A percentile compares a stretch with the other conserved stretches of the same genome.
Evolutionary conservation across 345 rosid species (phyloP).

Genomic region (Microcos paniculata): DNA sequence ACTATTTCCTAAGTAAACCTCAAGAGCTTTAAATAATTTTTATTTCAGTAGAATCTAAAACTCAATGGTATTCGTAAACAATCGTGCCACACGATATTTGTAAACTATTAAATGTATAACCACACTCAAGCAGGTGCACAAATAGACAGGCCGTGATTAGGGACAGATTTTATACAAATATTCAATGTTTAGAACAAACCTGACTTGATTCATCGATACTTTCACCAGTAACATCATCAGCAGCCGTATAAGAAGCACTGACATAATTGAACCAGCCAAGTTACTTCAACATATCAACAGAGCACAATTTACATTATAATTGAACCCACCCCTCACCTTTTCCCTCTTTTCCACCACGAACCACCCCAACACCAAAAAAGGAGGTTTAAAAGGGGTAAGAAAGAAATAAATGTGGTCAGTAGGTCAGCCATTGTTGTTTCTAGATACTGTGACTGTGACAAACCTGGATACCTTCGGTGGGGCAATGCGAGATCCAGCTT

Average conservation of each 20-base stretch:
- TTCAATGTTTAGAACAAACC: constrained; percentile 34
- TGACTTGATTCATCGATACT: constrained; percentile 44
- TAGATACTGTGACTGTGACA: constrained; percentile 31
- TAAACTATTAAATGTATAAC: not conserved
- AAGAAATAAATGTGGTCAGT: not conserved
- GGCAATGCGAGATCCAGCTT: constrained; percentile 48
- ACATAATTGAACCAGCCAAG: constrained; percentile 27
- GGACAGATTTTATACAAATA: constrained; percentile 15
- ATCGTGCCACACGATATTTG: not conserved
- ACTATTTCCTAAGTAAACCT: not conserved
- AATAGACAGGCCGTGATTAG: not conserved
- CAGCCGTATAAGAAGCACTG: constrained; percentile 38
- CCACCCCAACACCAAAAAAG: constrained; percentile 2
- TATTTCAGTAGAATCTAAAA: not conserved
- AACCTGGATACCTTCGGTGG: constrained; percentile 60
- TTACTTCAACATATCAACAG: constrained; percentile 16
- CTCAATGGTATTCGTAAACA: not conserved
- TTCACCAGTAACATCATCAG: constrained; percentile 41
- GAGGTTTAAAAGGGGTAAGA: not conserved
- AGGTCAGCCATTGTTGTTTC: constrained; percentile 5
- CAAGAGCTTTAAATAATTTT: not conserved
- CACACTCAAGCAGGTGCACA: not conserved
- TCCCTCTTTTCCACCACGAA: not conserved
- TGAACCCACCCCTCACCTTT: not conserved
- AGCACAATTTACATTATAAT: not conserved